These are phyloP conservation scores for Yamadazyma oceani DNA, from an alignment of 1,139 yeast species.

Conservation along the genomic window DNA sequence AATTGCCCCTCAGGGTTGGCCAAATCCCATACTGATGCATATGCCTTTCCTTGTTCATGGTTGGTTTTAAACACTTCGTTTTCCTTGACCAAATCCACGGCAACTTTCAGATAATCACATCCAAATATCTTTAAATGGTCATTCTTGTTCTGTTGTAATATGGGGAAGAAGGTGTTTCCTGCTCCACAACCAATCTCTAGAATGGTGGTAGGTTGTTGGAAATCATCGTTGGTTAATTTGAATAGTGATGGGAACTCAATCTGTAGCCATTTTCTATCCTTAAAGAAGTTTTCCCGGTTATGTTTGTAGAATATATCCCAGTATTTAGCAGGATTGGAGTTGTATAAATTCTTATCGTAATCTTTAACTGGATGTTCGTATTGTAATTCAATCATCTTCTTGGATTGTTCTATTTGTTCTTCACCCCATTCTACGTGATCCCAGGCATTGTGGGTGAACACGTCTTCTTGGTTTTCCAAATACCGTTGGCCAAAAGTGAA, in stretches of 20 bases:
- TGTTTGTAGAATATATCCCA: slow-evolving; percentile 95
- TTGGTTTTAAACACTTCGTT: slow-evolving; percentile 56
- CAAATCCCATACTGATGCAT: slow-evolving; percentile 93
- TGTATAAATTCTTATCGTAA: slow-evolving; percentile 76
- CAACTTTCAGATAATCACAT: slow-evolving; percentile 87
- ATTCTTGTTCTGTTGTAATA: slow-evolving; percentile 77
- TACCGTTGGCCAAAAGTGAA: slow-evolving; percentile 88
- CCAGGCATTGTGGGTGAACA: slow-evolving; percentile 95
- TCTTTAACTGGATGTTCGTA: slow-evolving; percentile 81
- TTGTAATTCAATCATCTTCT: slow-evolving; percentile 72
- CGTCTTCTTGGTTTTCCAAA: slow-evolving; percentile 70
- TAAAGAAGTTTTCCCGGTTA: slow-evolving; percentile 89
- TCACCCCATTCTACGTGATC: slow-evolving; percentile 99
- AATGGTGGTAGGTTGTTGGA: slow-evolving; percentile 66
- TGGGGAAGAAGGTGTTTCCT: slow-evolving; percentile 94
- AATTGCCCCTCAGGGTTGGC: slow-evolving; percentile 70
- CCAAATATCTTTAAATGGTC: slow-evolving; percentile 74
- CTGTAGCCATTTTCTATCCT: slow-evolving; percentile 94
- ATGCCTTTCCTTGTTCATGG: slow-evolving; percentile 56
- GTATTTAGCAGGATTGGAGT: slow-evolving; percentile 84
- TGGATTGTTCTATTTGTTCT: slow-evolving; percentile 77
- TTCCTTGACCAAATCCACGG: slow-evolving; percentile 77
- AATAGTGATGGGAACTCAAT: slow-evolving; percentile 89
- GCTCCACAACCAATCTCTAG: slow-evolving; percentile 98
- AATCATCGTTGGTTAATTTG: slow-evolving; percentile 67